Evolutionary conservation across 192 early-diverging fungal species (phyloP).

Genomic region (Coemansia sp.): DNA sequence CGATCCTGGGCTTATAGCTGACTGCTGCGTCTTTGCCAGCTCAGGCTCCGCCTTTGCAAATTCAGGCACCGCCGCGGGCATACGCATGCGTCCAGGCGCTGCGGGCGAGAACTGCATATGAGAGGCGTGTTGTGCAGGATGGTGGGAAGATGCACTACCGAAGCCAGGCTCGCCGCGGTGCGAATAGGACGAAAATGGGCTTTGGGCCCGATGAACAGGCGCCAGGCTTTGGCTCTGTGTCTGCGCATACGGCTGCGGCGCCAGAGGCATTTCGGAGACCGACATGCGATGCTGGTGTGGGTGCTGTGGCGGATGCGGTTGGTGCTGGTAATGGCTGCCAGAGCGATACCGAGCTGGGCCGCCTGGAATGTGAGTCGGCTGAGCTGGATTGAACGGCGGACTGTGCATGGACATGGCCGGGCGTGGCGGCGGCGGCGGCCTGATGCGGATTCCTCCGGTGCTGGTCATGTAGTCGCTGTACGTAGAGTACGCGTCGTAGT

Average conservation of each 20-base stretch:
- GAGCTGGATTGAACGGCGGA: constrained; percentile 15
- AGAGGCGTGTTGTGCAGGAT: constrained; percentile 5
- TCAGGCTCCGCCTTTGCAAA: constrained; percentile 5
- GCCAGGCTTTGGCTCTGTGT: background rate
- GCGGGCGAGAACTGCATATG: constrained; percentile 8
- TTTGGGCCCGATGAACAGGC: background rate
- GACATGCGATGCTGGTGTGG: constrained; percentile 11
- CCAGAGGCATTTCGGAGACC: background rate
- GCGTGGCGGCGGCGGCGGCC: constrained; percentile 20
- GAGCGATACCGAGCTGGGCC: constrained; percentile 17
- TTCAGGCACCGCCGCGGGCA: constrained; percentile 11
- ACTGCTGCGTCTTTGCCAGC: background rate
- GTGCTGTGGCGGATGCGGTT: constrained; percentile 9
- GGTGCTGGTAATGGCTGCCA: constrained; percentile 13
- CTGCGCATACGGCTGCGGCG: background rate
- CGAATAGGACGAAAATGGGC: constrained; percentile 1
- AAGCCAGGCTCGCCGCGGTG: background rate
- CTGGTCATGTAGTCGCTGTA: constrained; percentile 49
- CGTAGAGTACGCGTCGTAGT: constrained; percentile 43
- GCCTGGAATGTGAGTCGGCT: constrained; percentile 8
- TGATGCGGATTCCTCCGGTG: constrained; percentile 43
- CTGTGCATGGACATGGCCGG: constrained; percentile 20
- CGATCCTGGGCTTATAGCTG: constrained; percentile 32
- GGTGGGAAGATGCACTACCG: constrained; percentile 1
- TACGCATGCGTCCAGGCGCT: constrained; percentile 14